Base-by-base conservation (phyloP, 2,329 filamentous ascomycete genomes). In the Colletotrichum sp. region DNA sequence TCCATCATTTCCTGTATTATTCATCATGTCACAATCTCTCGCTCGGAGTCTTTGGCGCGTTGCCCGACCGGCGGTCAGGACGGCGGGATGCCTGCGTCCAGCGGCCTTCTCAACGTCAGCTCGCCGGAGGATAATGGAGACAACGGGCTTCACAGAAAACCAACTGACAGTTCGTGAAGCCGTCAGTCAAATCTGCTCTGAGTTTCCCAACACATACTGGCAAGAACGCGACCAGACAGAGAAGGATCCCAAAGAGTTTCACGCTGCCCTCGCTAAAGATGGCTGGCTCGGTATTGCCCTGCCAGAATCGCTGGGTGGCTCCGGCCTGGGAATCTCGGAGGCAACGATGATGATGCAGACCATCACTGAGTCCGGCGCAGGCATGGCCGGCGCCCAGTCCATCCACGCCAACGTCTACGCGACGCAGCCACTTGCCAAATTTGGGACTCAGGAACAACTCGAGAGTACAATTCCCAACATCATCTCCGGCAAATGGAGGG, bases 311-410 rank as follows among this genome's bases (percentile, higher is more conserved):
- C 89, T 95, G 0, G 95, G 95, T 5, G 95, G 95, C 1, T 90
- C 94, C 2, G 94, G 93, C 0, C 85, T 98, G 10, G 95, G 92
- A 10, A 95, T 98, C 44, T 93, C 93, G 1, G 95, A 97, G 82
- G 95, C 95, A 1, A 95, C 93, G 1, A 94, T 96, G 90, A 96
- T 97, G 94, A 90, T 97, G 88, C 95, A 98, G 80, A 95, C 94
- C 3, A 95, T 96, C 72, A 88, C 93, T 1, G 93, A 96, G 85
- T 93, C 91, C 3, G 95, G 95, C 0, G 95, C 95, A 6, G 95
- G 95, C 5, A 95, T 97, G 88, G 94, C 94, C 0, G 91, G 91
- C 1, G 91, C 92, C 2, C 90, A 93, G 80, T 88, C 90, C 2
- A 90, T 93, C 44, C 91, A 93, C 80, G 90, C 90, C 65, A 93